These are phyloP conservation scores for Rhodomyrtus psidioides DNA, from an alignment of 441 rosid species.

Conservation along the genomic window DNA sequence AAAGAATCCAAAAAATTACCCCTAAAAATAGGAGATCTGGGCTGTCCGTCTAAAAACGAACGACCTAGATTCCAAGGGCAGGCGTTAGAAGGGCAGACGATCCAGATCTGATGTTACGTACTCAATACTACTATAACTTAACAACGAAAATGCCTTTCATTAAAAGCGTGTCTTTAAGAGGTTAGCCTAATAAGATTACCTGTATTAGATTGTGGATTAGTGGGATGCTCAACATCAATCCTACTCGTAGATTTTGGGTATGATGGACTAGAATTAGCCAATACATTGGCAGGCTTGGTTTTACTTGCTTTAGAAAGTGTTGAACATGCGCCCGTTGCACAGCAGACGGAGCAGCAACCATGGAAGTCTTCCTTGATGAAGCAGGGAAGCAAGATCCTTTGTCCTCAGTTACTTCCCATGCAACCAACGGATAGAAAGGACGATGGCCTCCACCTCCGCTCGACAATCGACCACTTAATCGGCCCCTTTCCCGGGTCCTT, in stretches of 20 bases:
- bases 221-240: neutral
- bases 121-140: neutral
- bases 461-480: neutral
- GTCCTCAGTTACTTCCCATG: neutral
- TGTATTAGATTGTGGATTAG: neutral
- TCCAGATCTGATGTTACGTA: too few relatives aligned
- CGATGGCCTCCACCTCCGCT: neutral
- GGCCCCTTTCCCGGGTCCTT: neutral
- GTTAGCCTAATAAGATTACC: neutral
- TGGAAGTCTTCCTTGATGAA: neutral
- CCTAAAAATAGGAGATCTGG: too few relatives aligned
- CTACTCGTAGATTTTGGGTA: neutral
- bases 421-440: neutral
- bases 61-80: too few relatives aligned
- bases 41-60: too few relatives aligned
- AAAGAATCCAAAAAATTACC: too few relatives aligned
- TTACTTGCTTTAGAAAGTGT: neutral
- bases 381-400: neutral
- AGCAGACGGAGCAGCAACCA: neutral
- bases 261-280: neutral
- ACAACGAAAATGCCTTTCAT: neutral
- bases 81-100: too few relatives aligned
- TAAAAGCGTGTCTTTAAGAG: neutral
- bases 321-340: neutral
- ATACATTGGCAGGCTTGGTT: neutral